Evolutionary conservation across 2,329 filamentous ascomycete genomes (phyloP).

Genomic region (Blastomyces percursus): DNA sequence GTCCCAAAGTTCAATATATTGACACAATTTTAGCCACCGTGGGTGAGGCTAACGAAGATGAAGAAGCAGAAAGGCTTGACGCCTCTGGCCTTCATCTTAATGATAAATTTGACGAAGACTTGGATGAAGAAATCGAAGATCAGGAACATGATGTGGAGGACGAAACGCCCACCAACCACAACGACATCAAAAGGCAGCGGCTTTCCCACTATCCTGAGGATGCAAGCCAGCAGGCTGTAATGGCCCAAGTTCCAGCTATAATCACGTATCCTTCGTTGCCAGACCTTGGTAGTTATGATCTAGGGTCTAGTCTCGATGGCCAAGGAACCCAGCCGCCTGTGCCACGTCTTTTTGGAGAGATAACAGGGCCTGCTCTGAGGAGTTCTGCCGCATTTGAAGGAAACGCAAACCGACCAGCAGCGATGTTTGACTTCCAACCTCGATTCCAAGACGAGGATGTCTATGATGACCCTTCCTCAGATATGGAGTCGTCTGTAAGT

Average conservation of each 20-base stretch:
- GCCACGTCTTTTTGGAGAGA: conserved; percentile 49
- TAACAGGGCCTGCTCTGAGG: conserved; percentile 44
- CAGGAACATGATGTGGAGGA: conserved; percentile 26
- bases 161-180: conserved; percentile 13
- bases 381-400: conserved; percentile 41
- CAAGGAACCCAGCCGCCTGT: conserved; percentile 15
- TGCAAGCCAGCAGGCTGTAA: conserved; percentile 2
- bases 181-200: conserved; percentile 13
- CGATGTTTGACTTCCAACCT: conserved; percentile 16
- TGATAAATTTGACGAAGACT: conserved; percentile 19
- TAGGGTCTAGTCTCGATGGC: conserved; percentile 14
- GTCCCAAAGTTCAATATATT: conserved; percentile 46
- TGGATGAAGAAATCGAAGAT: conserved; percentile 19
- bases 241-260: conserved; percentile 17
- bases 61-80: conserved; percentile 35
- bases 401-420: conserved; percentile 19
- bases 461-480: conserved; percentile 29
- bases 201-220: conserved; percentile 8
- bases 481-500: conserved; percentile 9
- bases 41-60: conserved; percentile 29
- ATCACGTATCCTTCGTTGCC: conserved; percentile 36
- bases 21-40: conserved; percentile 33
- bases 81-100: conserved; percentile 56
- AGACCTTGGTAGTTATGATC: conserved; percentile 27
- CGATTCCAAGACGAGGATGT: conserved; percentile 14